These are phyloP conservation scores for Penicillium sp. DNA, from an alignment of 2,329 filamentous ascomycete species.

Conservation along the genomic window DNA sequence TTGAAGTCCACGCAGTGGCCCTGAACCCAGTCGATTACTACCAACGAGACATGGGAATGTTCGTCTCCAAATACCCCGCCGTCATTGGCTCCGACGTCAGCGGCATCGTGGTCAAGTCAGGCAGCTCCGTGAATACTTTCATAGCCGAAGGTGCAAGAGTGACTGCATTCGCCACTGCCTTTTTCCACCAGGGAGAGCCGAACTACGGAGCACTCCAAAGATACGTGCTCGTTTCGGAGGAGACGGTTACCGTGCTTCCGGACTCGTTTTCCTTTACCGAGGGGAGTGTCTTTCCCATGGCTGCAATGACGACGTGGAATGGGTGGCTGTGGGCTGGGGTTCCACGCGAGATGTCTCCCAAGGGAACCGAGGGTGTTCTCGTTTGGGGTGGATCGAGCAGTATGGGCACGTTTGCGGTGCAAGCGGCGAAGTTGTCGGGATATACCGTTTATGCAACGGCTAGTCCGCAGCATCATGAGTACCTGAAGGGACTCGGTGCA, in stretches of 20 bases:
- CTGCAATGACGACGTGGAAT: constrained; percentile 6
- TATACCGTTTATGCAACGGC: constrained; percentile 12
- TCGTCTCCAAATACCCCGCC: constrained; percentile 9
- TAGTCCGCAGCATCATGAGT: constrained; percentile 18
- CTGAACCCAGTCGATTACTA: constrained; percentile 13
- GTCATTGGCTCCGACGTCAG: constrained; percentile 33
- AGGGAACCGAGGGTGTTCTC: constrained; percentile 18
- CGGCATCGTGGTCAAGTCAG: constrained; percentile 20
- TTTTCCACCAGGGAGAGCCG: constrained; percentile 20
- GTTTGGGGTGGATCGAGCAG: constrained; percentile 13
- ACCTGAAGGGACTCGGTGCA: constrained; percentile 40
- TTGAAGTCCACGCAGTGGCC: constrained; percentile 15
- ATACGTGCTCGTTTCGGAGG: constrained; percentile 8
- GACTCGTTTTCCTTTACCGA: constrained; percentile 8
- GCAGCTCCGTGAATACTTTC: neutral
- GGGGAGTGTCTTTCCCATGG: constrained; percentile 10
- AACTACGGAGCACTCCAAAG: constrained; percentile 17
- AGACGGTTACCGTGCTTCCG: constrained; percentile 13
- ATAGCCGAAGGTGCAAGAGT: constrained; percentile 5
- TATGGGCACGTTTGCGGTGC: constrained; percentile 11
- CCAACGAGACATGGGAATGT: constrained; percentile 8
- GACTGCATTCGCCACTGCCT: constrained; percentile 15
- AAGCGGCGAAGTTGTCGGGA: constrained; percentile 6
- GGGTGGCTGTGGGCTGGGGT: constrained; percentile 10
- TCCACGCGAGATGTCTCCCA: neutral